Base-by-base conservation (phyloP, 495 filamentous ascomycete genomes). In the Letharia columbiana region DNA sequence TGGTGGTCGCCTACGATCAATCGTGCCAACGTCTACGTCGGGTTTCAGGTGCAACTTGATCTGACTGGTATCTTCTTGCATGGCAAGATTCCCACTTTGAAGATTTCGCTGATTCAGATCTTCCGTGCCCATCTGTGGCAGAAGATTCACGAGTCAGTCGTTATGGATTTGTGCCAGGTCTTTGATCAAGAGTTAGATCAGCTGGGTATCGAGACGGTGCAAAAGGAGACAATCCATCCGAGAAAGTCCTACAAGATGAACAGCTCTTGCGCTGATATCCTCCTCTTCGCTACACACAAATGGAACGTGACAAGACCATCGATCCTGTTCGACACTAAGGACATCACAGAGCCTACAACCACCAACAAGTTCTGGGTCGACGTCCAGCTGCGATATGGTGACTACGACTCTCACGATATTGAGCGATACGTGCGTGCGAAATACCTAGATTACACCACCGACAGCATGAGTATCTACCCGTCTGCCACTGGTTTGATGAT, bases 191-290 rank as follows among this genome's bases (percentile, higher is more conserved):
- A 99, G 75, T 77, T 99, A 64, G 94, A 98, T 76, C 90, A 93
- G 60, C 81, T 99, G 58, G 92, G 95, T 61, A 96, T 99, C 67
- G 94, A 99, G 76, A 94, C 94, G 6, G 95, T 99, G 23, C 95
- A 99, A 75, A 99, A 99, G 78, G 95, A 99, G 79, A 98, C 94
- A 0, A 99, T 99, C 70, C 95, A 99, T 82, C 95, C 95, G 54
- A 85, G 95, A 84, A 99, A 99, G 77, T 98, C 94, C 0, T 99
- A 99, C 83, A 99, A 99, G 84, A 99, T 99, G 95, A 99, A 99
- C 82, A 97, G 92, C 75, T 98, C 94, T 54, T 99, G 95, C 76
- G 95, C 95, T 20, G 95, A 99, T 78, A 97, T 99, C 69, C 82
- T 98, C 56, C 85, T 99, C 50, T 99, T 99, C 73, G 95, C 95